Conservation (phyloP, 2,329 filamentous ascomycete species). For the Pseudogymnoascus sp. region DNA sequence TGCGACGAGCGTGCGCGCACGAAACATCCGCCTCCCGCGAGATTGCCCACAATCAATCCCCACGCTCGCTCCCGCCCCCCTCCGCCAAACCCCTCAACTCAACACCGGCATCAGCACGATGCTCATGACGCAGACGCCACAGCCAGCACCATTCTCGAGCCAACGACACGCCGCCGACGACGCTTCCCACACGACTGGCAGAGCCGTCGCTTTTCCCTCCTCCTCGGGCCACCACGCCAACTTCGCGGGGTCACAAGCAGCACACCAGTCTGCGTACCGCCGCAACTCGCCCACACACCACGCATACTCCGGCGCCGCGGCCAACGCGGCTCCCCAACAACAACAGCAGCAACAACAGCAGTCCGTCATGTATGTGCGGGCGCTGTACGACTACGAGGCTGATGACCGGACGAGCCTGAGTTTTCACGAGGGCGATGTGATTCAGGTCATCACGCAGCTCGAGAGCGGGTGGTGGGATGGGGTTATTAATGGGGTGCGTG, state of each 20-base stretch:
- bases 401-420: conserved; percentile 95
- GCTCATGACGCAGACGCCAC: conserved; percentile 46
- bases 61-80: conserved; percentile 15
- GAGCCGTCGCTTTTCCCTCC: conserved; percentile 8
- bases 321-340: conserved; percentile 44
- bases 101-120: conserved; percentile 36
- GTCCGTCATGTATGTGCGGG: conserved; percentile 77
- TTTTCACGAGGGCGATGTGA: conserved; percentile 94
- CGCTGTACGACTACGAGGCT: conserved; percentile 95
- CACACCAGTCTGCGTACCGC: conserved; percentile 15
- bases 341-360: background rate
- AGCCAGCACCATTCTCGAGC: conserved; percentile 40
- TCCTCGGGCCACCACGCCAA: background rate
- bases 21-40: background rate
- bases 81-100: conserved; percentile 16
- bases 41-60: background rate
- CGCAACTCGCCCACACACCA: conserved; percentile 35
- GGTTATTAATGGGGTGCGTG: conserved; percentile 90
- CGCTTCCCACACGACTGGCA: background rate
- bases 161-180: conserved; percentile 26
- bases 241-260: conserved; percentile 12
- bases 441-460: conserved; percentile 95
- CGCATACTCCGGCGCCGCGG: conserved; percentile 52
- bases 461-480: conserved; percentile 99
- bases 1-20: background rate